These are phyloP conservation scores for Astrothelium macrocarpum DNA, from an alignment of 495 filamentous ascomycete genomes.

Conservation along the genomic window DNA sequence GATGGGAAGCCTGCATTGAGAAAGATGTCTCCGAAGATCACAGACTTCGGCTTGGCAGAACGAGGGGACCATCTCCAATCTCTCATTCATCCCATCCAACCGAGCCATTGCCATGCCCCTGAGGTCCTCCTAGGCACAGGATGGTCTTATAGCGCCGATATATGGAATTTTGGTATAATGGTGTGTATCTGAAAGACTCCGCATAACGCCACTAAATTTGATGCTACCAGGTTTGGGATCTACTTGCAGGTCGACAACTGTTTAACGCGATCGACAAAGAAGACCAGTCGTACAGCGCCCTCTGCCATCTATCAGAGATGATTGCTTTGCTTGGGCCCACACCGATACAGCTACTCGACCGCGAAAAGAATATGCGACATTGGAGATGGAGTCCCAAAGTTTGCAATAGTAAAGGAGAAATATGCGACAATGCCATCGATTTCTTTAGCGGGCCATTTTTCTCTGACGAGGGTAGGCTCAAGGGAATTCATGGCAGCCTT, in stretches of 20 bases:
- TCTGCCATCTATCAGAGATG: constrained; percentile 31
- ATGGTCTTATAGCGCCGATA: constrained; percentile 36
- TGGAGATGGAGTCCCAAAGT: constrained; percentile 15
- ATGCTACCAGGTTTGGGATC: constrained; percentile 27
- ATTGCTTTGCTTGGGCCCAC: constrained; percentile 33
- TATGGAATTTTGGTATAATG: constrained; percentile 34
- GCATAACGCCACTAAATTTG: background rate
- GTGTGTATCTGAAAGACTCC: constrained; percentile 16
- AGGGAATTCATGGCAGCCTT: background rate
- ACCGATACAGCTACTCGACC: constrained; percentile 22
- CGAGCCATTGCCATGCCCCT: constrained; percentile 31
- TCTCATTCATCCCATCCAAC: constrained; percentile 38
- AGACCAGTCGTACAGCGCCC: constrained; percentile 25
- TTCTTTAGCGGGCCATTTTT: constrained; percentile 25
- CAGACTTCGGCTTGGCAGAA: constrained; percentile 36
- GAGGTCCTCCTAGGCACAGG: constrained; percentile 32
- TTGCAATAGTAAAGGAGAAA: constrained; percentile 10
- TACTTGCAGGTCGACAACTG: constrained; percentile 24
- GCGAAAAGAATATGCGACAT: constrained; percentile 12
- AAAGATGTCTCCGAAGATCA: constrained; percentile 32
- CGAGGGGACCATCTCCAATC: constrained; percentile 30
- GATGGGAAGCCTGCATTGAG: constrained; percentile 14
- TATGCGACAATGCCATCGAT: constrained; percentile 19
- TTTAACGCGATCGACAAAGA: constrained; percentile 26
- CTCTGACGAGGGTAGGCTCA: constrained; percentile 18